Evolutionary conservation across 768 basidiomycete species (phyloP), one percentile per base, ranked within the genome.

Genomic region (Agaricus subrufescens): DNA sequence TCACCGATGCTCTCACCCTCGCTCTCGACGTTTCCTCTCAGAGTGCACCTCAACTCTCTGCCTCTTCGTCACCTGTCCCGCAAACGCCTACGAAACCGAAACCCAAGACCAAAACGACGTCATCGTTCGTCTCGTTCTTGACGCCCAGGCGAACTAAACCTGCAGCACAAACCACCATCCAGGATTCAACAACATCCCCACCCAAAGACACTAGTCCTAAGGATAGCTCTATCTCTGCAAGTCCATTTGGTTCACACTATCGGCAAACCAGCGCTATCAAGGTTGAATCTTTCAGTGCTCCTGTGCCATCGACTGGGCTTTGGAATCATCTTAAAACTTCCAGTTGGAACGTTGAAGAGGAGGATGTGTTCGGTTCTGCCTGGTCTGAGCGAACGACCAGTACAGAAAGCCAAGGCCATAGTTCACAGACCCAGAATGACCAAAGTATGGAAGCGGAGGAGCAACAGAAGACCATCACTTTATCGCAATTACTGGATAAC

Each of bases 401-500:
- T 5, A 12, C 34, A 19, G 26, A 38, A 14, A 23, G 14, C 23
- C 52, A 27, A n/a, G 30, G 9, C 1, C n/a, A 12, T 14, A 19
- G 3, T 31, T 53, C 46, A 23, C 63, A 66, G 30, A 42, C 56
- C 15, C 38, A 60, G 19, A 45, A 58, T 58, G 53, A 66, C 57
- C 61, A 65, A 49, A 5, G 8, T n/a, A 14, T n/a, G 3, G 60
- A 70, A 30, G 67, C 72, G 8, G 70, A 71, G 2, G 69, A 70
- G n/a, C 66, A 70, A 40, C 66, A 66, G 12, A 67, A 70, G 14
- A 76, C 69, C 19, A 79, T 95, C 27, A 92, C 89, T 7, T 75
- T 98, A 51, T 94, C 91, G 45, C 85, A 82, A 60, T 68, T 98
- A 54, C 73, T 98, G 67, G 96, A 98, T 67, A 98, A 98, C 65